A percentile compares a stretch with the other conserved stretches of the same genome.
These are phyloP conservation scores for Aureobasidium mangrovei DNA, from an alignment of 2,329 filamentous ascomycete species.

Conservation along the genomic window DNA sequence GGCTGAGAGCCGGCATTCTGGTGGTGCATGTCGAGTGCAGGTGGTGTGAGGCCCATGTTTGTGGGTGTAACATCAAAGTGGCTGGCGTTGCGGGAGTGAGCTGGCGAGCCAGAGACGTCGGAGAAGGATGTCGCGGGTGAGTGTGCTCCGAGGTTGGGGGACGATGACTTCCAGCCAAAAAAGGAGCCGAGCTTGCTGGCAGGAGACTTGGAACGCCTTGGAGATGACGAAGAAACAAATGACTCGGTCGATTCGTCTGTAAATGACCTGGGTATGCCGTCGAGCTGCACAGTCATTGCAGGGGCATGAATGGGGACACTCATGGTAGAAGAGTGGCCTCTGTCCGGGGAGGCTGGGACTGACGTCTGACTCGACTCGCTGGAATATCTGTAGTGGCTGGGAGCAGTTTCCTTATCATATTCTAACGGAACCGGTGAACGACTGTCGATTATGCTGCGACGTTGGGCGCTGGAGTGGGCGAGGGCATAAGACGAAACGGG, in stretches of 20 bases:
- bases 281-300: slow-evolving; percentile 27
- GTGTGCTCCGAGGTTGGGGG: slow-evolving; percentile 44
- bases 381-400: slow-evolving; percentile 11
- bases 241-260: slow-evolving; percentile 25
- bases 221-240: slow-evolving; percentile 15
- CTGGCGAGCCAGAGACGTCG: slow-evolving; percentile 50
- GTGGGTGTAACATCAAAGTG: slow-evolving; percentile 24
- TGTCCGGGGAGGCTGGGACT: slow-evolving; percentile 13
- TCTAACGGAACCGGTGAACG: slow-evolving; percentile 15
- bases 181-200: slow-evolving; percentile 51
- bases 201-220: slow-evolving; percentile 35
- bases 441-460: slow-evolving; percentile 13
- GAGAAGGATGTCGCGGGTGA: slow-evolving; percentile 56
- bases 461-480: slow-evolving; percentile 1
- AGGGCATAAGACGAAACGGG: slow-evolving; percentile 5
- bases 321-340: slow-evolving; percentile 18
- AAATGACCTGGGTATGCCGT: slow-evolving; percentile 27
- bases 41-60: slow-evolving; percentile 32
- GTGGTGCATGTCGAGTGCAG: slow-evolving; percentile 43
- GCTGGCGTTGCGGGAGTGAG: slow-evolving; percentile 37
- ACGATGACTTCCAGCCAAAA: slow-evolving; percentile 54
- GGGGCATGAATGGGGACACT: slow-evolving; percentile 21
- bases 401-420: slow-evolving; percentile 16
- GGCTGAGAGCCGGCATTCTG: slow-evolving; percentile 36
- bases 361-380: slow-evolving; percentile 14